Percentiles rank a stretch among this genome's conserved stretches.
These are phyloP conservation scores for Suhomyces xylopsoci DNA, from an alignment of 805 yeast genomes.

Conservation along the genomic window DNA sequence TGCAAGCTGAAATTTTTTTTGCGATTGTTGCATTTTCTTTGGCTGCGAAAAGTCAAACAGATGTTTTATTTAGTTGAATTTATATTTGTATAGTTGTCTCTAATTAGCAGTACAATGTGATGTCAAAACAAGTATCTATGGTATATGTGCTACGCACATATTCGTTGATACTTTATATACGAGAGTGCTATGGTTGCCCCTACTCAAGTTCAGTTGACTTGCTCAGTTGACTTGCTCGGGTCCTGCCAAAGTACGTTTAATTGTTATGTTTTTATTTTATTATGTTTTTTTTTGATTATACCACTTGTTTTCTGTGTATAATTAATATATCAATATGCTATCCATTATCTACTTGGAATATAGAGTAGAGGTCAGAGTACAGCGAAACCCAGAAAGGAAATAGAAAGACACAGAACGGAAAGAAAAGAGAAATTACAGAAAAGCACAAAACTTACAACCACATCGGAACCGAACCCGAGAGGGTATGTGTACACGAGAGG, in stretches of 20 bases:
- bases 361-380: too few species aligned
- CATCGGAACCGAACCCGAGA: too few species aligned
- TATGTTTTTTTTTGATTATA: not conserved
- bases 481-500: too few species aligned
- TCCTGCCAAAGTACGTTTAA: too few species aligned
- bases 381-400: too few species aligned
- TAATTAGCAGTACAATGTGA: not conserved
- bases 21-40: not conserved
- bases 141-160: not conserved
- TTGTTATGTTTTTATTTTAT: too few species aligned
- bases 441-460: too few species aligned
- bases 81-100: not conserved
- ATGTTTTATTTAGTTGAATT: not conserved
- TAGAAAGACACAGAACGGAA: too few species aligned
- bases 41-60: constrained; percentile 5
- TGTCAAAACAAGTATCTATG: not conserved
- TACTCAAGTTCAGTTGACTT: too few species aligned
- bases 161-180: not conserved
- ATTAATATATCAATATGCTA: not conserved
- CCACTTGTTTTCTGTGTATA: not conserved
- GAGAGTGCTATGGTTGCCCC: not conserved
- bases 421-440: too few species aligned
- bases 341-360: too few species aligned
- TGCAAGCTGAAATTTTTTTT: not conserved
- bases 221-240: too few species aligned